Conservation (phyloP, 305 asterid genomes). For the Nicotiana rustica region DNA sequence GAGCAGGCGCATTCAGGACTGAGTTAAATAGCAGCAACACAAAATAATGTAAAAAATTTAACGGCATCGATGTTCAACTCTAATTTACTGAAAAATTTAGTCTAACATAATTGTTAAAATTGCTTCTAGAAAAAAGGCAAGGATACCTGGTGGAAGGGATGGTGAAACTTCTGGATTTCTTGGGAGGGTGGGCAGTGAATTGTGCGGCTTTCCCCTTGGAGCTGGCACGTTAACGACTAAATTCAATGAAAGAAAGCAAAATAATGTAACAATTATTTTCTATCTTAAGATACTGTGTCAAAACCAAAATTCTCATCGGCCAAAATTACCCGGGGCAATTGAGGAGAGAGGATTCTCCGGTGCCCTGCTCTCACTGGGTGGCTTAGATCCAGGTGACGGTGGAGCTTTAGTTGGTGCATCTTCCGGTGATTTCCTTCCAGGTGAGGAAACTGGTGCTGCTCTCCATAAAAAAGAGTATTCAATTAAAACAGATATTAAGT, state of each 20-base stretch:
- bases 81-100: neutral
- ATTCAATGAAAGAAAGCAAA: neutral
- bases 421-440: slow-evolving; percentile 60
- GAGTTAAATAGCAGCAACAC: slow-evolving; percentile 43
- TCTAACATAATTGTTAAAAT: neutral
- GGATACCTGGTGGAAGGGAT: slow-evolving; percentile 25
- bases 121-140: neutral
- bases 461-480: slow-evolving; percentile 40
- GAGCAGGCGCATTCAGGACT: slow-evolving; percentile 53
- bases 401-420: slow-evolving; percentile 49
- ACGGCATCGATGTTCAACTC: neutral
- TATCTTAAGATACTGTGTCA: neutral
- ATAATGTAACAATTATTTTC: neutral
- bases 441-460: slow-evolving; percentile 61
- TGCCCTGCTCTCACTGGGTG: slow-evolving; percentile 54
- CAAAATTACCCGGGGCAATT: slow-evolving; percentile 34
- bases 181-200: slow-evolving; percentile 19
- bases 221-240: neutral
- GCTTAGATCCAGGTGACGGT: slow-evolving; percentile 47
- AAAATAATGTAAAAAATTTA: slow-evolving; percentile 28
- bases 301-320: slow-evolving; percentile 12
- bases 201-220: slow-evolving; percentile 22
- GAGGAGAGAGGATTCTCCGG: slow-evolving; percentile 36
- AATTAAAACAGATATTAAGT: slow-evolving; percentile 38
- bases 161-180: slow-evolving; percentile 29